A percentile compares a stretch with the other conserved stretches of the same genome.
Conservation (phyloP, 2,329 filamentous ascomycete genomes). For the Aspergillus sp. region DNA sequence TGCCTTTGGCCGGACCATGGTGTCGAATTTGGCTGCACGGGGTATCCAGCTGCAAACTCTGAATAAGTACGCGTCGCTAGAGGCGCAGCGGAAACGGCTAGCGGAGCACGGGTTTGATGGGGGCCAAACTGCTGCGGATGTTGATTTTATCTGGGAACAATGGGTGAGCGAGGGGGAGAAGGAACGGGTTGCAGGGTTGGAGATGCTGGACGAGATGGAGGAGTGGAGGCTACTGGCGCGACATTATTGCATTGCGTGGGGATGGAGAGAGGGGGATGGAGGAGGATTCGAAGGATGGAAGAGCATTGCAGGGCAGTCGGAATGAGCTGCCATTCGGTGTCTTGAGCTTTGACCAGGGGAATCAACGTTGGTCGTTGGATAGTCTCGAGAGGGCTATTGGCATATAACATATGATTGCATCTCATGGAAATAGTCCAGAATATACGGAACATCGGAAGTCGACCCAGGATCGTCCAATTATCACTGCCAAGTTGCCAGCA, state of each 20-base stretch:
- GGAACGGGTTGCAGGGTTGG: constrained; percentile 69
- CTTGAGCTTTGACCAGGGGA: too few relatives aligned
- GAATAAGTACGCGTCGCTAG: constrained; percentile 62
- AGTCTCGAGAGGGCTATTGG: too few relatives aligned
- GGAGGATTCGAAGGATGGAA: constrained; percentile 32
- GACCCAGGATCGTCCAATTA: too few relatives aligned
- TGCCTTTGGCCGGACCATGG: constrained; percentile 87
- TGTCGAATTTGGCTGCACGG: constrained; percentile 76
- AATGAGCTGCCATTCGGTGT: too few relatives aligned
- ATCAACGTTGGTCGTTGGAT: too few relatives aligned
- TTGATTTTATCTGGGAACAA: constrained; percentile 67
- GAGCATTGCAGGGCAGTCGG: constrained; percentile 22
- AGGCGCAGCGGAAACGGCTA: constrained; percentile 65
- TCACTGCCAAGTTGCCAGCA: too few relatives aligned
- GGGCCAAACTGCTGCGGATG: constrained; percentile 54
- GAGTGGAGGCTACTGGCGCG: constrained; percentile 83
- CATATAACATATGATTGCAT: too few relatives aligned
- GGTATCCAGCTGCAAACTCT: constrained; percentile 83
- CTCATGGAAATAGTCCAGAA: too few relatives aligned
- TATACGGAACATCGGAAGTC: too few relatives aligned
- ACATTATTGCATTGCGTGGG: constrained; percentile 91
- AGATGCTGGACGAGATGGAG: constrained; percentile 92
- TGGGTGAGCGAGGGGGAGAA: constrained; percentile 72
- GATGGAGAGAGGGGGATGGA: constrained; percentile 54
- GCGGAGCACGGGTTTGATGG: constrained; percentile 59